These are phyloP conservation scores for Macrophomina pseudophaseolina DNA, from an alignment of 2,329 filamentous ascomycete species.

Conservation along the genomic window DNA sequence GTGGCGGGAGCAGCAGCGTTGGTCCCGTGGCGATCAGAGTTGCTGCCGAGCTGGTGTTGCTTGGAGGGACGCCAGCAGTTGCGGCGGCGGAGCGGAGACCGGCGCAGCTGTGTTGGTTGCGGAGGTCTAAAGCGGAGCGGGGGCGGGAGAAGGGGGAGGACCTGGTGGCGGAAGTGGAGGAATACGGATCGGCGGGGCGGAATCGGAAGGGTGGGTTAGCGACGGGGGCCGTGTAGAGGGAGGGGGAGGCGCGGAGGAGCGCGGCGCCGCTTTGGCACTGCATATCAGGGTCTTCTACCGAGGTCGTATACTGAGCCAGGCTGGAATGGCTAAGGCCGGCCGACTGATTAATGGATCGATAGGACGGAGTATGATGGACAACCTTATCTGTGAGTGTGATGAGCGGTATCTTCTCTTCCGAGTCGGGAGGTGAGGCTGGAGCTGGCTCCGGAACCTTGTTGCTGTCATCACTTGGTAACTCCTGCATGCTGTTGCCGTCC, in stretches of 20 bases:
- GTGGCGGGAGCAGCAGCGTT: conserved; percentile 1
- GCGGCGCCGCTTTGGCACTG: not conserved
- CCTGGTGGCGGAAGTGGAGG: not conserved
- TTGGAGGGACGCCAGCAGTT: not conserved
- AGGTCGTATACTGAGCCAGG: conserved; percentile 30
- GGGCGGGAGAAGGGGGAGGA: conserved; percentile 29
- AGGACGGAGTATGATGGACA: not conserved
- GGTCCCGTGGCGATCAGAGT: not conserved
- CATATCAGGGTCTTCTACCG: conserved; percentile 25
- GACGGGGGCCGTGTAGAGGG: not conserved
- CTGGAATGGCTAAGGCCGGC: conserved; percentile 29
- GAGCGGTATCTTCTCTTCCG: conserved; percentile 16
- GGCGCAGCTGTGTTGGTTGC: conserved; percentile 25
- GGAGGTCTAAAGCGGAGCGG: conserved; percentile 41
- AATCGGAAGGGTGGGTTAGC: conserved; percentile 15
- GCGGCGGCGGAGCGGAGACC: conserved; percentile 16
- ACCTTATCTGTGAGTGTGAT: not conserved
- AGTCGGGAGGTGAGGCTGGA: not conserved
- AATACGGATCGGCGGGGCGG: conserved; percentile 13
- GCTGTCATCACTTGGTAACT: not conserved
- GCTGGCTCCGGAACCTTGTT: not conserved
- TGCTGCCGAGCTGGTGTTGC: not conserved
- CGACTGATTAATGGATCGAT: not conserved
- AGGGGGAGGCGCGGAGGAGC: not conserved
- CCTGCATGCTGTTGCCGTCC: not conserved